Evolutionary conservation across 2,329 filamentous ascomycete species (phyloP).

Genomic region (Lasiodiplodia citricola): DNA sequence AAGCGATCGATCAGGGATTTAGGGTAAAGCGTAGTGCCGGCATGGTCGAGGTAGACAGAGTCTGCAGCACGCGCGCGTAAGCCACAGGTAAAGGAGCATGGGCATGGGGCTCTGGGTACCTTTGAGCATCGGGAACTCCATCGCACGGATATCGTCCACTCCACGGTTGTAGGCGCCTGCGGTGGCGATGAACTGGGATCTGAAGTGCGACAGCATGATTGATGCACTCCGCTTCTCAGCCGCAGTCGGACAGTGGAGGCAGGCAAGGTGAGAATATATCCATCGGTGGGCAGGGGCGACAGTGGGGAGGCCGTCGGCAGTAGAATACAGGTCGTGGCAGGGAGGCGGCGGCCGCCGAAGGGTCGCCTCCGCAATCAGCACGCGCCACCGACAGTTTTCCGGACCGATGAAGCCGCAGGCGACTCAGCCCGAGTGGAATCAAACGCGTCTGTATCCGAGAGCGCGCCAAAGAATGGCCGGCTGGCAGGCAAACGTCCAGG

Average conservation of each 20-base stretch:
- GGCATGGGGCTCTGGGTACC: constrained; percentile 50
- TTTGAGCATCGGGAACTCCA: constrained; percentile 73
- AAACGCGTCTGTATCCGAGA: neutral
- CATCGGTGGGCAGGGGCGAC: constrained; percentile 16
- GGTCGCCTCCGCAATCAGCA: constrained; percentile 8
- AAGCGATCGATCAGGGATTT: constrained; percentile 83
- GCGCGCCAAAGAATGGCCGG: neutral
- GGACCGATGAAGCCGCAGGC: neutral
- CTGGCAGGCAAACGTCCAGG: neutral
- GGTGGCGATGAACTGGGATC: constrained; percentile 12
- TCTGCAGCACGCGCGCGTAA: constrained; percentile 53
- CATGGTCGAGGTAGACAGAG: constrained; percentile 88
- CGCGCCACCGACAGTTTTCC: neutral
- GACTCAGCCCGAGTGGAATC: neutral
- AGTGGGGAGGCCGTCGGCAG: constrained; percentile 7
- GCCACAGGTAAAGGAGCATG: neutral
- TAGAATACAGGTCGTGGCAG: constrained; percentile 10
- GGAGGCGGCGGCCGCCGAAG: constrained; percentile 21
- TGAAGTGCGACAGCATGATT: neutral
- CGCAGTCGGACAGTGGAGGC: constrained; percentile 11
- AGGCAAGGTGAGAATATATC: neutral
- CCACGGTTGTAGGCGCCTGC: constrained; percentile 59
- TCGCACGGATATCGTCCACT: constrained; percentile 63
- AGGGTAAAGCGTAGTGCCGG: constrained; percentile 83
- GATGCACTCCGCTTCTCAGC: constrained; percentile 5